Evolutionary conservation across 352 stramenopile genomes (phyloP).

Genomic region (Pythium aquatile): DNA sequence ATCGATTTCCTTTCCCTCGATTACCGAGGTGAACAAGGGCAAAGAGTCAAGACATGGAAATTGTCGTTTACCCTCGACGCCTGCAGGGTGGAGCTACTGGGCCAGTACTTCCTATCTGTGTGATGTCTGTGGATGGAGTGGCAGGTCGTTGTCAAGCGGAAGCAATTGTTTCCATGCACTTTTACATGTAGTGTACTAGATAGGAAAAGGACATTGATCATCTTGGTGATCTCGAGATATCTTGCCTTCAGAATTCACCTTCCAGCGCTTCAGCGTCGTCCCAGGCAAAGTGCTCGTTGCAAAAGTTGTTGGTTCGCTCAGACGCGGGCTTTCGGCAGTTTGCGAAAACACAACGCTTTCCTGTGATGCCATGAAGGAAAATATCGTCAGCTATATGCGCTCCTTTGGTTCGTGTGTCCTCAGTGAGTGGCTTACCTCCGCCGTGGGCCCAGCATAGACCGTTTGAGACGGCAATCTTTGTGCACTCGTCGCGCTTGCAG

Average conservation of each 20-base stretch:
- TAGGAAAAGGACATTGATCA: background rate
- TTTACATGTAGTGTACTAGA: background rate
- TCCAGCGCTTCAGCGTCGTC: conserved; percentile 3
- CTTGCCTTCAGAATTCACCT: background rate
- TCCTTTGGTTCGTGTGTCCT: background rate
- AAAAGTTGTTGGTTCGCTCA: conserved; percentile 29
- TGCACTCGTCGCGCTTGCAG: conserved; percentile 32
- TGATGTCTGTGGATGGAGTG: background rate
- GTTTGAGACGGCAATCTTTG: conserved; percentile 34
- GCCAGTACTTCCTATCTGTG: too few relatives aligned
- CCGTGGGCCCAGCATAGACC: conserved; percentile 44
- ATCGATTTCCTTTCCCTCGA: background rate
- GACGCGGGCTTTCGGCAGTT: conserved; percentile 28
- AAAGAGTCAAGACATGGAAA: background rate
- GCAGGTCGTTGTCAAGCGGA: background rate
- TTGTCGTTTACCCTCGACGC: background rate
- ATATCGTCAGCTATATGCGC: background rate
- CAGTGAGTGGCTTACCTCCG: conserved; percentile 12
- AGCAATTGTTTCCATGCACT: background rate
- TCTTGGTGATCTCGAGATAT: background rate
- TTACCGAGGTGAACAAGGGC: background rate
- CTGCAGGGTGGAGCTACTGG: too few relatives aligned
- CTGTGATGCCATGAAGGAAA: background rate
- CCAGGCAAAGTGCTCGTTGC: conserved; percentile 23
- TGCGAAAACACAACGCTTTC: conserved; percentile 23